These are phyloP conservation scores for Dothistroma septosporum DNA, from an alignment of 2,329 filamentous ascomycete genomes.

Conservation along the genomic window DNA sequence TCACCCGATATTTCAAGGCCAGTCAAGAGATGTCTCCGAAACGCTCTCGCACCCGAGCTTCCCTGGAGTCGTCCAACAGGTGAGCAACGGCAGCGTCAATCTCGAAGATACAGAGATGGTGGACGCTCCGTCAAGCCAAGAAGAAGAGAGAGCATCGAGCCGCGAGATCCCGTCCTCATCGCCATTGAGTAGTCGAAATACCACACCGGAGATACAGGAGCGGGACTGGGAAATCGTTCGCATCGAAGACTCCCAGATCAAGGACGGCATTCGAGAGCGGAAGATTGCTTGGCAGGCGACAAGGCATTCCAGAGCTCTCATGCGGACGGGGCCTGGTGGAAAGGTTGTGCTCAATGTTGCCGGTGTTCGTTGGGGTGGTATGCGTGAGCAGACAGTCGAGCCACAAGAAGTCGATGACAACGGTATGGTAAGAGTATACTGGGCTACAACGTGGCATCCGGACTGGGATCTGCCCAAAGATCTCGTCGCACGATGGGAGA, in stretches of 20 bases:
- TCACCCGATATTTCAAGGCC: background rate
- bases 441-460: constrained; percentile 3
- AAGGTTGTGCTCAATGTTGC: background rate
- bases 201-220: background rate
- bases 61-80: background rate
- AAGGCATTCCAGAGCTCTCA: background rate
- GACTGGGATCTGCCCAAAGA: constrained; percentile 1
- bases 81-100: background rate
- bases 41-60: background rate
- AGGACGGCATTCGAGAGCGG: background rate
- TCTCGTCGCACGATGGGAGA: background rate
- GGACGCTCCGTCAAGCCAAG: background rate
- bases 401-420: background rate
- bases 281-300: background rate
- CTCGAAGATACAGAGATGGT: background rate
- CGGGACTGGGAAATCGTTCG: background rate
- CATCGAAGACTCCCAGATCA: background rate
- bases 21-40: background rate
- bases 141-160: background rate
- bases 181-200: background rate
- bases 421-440: background rate
- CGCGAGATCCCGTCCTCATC: background rate
- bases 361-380: background rate
- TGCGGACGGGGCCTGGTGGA: background rate
- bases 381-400: background rate